phyloP scores from a whole-genome alignment of 2,329 filamentous ascomycete species.

The Colletotrichum caudatum region DNA sequence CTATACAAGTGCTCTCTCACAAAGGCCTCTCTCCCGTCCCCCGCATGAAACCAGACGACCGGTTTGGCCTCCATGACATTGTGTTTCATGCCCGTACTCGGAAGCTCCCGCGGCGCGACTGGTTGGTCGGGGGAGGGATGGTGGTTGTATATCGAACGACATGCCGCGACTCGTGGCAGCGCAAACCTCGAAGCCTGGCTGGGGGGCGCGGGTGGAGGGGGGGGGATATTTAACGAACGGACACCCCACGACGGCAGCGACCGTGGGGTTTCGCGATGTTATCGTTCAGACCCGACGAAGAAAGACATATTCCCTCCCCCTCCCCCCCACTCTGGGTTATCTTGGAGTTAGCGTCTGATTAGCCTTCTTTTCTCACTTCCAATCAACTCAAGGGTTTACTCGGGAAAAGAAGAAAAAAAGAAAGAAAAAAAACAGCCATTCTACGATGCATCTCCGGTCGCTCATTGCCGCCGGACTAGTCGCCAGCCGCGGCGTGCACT shows the following conservation, averaged over 20 bases:
- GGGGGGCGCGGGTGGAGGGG: no score
- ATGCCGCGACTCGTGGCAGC: background rate
- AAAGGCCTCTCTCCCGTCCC: background rate
- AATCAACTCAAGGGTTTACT: background rate
- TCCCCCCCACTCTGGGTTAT: background rate
- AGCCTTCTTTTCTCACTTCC: background rate
- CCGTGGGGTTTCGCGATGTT: no score
- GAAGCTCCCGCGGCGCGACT: background rate
- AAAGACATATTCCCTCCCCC: background rate
- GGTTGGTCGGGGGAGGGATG: background rate
- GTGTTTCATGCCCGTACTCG: background rate
- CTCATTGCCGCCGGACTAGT: background rate
- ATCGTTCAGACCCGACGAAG: background rate
- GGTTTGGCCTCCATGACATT: background rate
- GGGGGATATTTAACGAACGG: background rate
- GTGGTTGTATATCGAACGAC: background rate
- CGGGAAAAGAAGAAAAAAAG: background rate
- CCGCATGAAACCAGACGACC: background rate
- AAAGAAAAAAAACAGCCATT: background rate
- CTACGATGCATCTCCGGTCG: background rate
- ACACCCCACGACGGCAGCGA: background rate
- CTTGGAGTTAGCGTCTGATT: background rate
- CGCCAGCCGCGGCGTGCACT: background rate
- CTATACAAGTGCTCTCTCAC: no score
- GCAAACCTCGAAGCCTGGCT: no score